Evolutionary conservation across 2,329 filamentous ascomycete genomes (phyloP).

Genomic region (Macroventuria anomochaeta): DNA sequence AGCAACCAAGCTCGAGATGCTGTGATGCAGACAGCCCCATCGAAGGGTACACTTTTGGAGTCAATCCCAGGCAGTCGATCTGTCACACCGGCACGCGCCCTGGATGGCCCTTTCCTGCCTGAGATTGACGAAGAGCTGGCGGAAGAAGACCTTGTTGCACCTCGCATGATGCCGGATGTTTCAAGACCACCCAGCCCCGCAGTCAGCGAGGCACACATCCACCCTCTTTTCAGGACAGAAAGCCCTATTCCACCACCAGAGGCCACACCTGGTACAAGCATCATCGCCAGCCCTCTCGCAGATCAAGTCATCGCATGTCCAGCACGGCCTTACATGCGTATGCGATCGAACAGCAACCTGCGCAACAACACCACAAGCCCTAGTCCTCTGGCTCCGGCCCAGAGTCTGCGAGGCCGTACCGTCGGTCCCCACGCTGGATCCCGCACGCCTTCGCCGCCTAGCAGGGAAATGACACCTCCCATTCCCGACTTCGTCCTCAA

Average conservation of each 20-base stretch:
- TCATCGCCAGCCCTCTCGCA: constrained; percentile 72
- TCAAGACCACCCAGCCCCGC: constrained; percentile 49
- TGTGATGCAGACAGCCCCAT: constrained; percentile 41
- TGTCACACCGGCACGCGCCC: constrained; percentile 66
- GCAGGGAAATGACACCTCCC: constrained; percentile 49
- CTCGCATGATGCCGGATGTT: constrained; percentile 43
- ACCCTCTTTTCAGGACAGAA: constrained; percentile 78
- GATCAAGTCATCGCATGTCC: constrained; percentile 64
- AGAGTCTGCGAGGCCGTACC: constrained; percentile 32
- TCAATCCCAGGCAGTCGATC: constrained; percentile 74
- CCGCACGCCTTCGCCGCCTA: constrained; percentile 45
- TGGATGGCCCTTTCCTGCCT: constrained; percentile 59
- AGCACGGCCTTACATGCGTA: constrained; percentile 45
- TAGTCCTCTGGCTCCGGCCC: constrained; percentile 32
- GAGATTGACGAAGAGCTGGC: constrained; percentile 30
- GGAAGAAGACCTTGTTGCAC: constrained; percentile 40
- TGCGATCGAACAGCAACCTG: constrained; percentile 42
- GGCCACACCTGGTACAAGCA: constrained; percentile 70
- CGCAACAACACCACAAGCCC: constrained; percentile 31
- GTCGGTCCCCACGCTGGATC: constrained; percentile 29
- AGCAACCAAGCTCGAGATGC: constrained; percentile 66
- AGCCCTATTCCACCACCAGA: constrained; percentile 71
- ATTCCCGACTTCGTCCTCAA: constrained; percentile 54
- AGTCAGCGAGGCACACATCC: constrained; percentile 71
- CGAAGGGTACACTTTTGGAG: constrained; percentile 65